phyloP scores from a whole-genome alignment of 2,329 filamentous ascomycete genomes.

The Colletotrichum euphorbiae region DNA sequence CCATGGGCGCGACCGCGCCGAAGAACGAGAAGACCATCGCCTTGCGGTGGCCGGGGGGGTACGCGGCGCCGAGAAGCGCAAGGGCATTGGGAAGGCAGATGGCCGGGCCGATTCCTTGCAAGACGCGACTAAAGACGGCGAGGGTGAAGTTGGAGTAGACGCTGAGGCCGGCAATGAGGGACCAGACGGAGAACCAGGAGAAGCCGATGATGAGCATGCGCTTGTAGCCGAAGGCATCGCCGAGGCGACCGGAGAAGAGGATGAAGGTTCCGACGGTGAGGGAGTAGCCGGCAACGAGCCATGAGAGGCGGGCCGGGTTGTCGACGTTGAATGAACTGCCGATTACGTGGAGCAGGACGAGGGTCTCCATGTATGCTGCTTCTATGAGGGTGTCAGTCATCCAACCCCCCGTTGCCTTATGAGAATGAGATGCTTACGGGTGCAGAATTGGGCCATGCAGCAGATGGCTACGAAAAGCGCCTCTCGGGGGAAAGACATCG shows the following conservation, averaged over 20 bases:
- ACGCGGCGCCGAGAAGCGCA: constrained; percentile 69
- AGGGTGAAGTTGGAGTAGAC: constrained; percentile 43
- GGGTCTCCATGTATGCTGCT: constrained; percentile 45
- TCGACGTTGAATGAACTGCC: constrained; percentile 30
- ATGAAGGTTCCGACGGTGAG: constrained; percentile 70
- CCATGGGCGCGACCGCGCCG: constrained; percentile 59
- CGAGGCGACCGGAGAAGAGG: constrained; percentile 67
- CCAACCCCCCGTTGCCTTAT: too few species aligned
- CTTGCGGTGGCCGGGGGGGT: constrained; percentile 67
- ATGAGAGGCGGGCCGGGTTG: constrained; percentile 57
- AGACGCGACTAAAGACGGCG: constrained; percentile 56
- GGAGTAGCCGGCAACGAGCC: constrained; percentile 69
- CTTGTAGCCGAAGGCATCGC: constrained; percentile 70
- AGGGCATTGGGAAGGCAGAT: constrained; percentile 73
- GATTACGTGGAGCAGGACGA: constrained; percentile 33
- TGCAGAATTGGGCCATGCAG: constrained; percentile 51
- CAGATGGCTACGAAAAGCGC: constrained; percentile 55
- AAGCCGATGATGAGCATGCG: constrained; percentile 66
- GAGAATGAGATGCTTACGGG: constrained; percentile 38
- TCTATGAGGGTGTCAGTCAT: constrained; percentile 45
- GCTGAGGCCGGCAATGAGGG: constrained; percentile 60
- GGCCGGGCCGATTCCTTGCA: constrained; percentile 71
- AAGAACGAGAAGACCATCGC: constrained; percentile 69
- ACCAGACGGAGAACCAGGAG: constrained; percentile 67
- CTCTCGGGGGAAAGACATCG: constrained; percentile 45